phyloP scores from a whole-genome alignment of 129 eudicot species.

The Tanacetum coccineum region DNA sequence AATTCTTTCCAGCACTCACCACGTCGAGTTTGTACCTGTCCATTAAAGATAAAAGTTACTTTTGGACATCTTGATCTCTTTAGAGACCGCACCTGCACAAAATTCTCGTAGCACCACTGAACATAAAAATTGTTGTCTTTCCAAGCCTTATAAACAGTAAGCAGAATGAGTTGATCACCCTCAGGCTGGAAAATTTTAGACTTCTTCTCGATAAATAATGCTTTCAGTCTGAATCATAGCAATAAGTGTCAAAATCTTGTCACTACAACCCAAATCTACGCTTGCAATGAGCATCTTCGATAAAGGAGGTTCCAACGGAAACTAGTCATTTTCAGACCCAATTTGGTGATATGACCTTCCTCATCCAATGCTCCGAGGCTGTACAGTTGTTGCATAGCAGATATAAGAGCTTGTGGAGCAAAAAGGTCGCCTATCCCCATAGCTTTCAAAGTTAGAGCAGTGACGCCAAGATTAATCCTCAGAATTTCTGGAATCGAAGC shows the following conservation, averaged over 20 bases:
- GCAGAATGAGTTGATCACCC: too few species aligned
- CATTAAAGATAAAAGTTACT: too few species aligned
- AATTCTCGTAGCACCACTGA: too few species aligned
- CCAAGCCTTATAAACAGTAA: too few species aligned
- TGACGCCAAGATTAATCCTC: slow-evolving; percentile 60
- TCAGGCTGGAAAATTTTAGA: too few species aligned
- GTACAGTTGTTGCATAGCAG: too few species aligned
- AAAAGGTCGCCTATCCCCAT: slow-evolving; percentile 79
- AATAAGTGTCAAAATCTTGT: slow-evolving; percentile 79
- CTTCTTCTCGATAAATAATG: slow-evolving; percentile 45
- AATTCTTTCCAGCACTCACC: too few species aligned
- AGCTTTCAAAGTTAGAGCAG: slow-evolving; percentile 46
- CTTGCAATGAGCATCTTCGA: slow-evolving; percentile 92
- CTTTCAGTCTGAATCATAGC: slow-evolving; percentile 88
- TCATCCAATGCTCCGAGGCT: slow-evolving; percentile 68
- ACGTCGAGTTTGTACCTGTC: too few species aligned
- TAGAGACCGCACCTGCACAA: too few species aligned
- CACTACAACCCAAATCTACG: slow-evolving; percentile 88
- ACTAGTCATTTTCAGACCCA: slow-evolving; percentile 87
- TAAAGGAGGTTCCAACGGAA: slow-evolving; percentile 73
- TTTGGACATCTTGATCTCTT: too few species aligned
- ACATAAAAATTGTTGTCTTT: too few species aligned
- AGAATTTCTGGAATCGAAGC: slow-evolving; percentile 78
- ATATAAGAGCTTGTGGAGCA: too few species aligned
- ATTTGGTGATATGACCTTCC: slow-evolving; percentile 75